Conservation (phyloP, 352 stramenopile genomes). For the Peronospora farinosa region DNA sequence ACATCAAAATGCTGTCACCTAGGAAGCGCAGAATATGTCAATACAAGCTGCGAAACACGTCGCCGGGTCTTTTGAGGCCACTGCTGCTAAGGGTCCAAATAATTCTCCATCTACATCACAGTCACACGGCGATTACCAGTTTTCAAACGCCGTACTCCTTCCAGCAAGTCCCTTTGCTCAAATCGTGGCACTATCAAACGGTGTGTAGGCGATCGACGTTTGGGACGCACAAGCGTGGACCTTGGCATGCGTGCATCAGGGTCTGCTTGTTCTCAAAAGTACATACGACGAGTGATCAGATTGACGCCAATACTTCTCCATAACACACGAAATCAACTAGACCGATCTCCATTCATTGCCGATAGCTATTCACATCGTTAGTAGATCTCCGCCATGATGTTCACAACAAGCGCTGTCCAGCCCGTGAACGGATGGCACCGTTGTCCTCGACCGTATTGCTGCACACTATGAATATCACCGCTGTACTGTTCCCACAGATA, state of each 20-base stretch:
- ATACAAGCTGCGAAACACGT: conserved; percentile 73
- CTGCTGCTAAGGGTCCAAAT: conserved; percentile 53
- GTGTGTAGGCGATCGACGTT: no score
- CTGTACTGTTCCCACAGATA: conserved; percentile 94
- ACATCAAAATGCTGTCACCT: conserved; percentile 62
- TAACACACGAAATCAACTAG: background rate
- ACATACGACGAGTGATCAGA: conserved; percentile 16
- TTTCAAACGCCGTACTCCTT: background rate
- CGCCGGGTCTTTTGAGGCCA: conserved; percentile 46
- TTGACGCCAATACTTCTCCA: conserved; percentile 5
- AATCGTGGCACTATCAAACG: no score
- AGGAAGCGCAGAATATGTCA: conserved; percentile 75
- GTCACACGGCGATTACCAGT: conserved; percentile 42
- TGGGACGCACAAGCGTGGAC: no score
- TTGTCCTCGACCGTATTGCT: conserved; percentile 72
- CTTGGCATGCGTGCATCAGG: background rate
- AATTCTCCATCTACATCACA: conserved; percentile 62
- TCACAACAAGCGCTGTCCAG: conserved; percentile 90
- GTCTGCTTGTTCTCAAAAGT: conserved; percentile 20
- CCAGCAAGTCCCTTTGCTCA: no score
- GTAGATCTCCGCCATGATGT: conserved; percentile 91
- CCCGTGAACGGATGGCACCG: conserved; percentile 90
- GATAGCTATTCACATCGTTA: conserved; percentile 24
- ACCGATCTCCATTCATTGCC: background rate
- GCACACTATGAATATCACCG: conserved; percentile 41